Base-by-base conservation (phyloP, 352 stramenopile genomes). In the Phytophthora tentaculata region DNA sequence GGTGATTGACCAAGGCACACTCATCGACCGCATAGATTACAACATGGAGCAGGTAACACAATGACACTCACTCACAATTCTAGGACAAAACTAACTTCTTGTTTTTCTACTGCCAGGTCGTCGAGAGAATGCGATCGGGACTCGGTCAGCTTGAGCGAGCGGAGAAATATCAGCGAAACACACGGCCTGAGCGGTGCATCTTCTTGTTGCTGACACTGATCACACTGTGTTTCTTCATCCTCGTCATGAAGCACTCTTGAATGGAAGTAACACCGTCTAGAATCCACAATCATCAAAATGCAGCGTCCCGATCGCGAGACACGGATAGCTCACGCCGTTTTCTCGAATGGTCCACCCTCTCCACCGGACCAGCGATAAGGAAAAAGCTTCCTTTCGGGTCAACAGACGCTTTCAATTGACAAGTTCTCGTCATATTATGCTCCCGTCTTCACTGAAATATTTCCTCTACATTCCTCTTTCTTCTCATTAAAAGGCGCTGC, bases 11-110 rank as follows among this genome's bases (percentile, higher is more conserved):
- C 87, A 95, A 61, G 87, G 87, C 23, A 91, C 85, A 20, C 70
- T 95, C 24, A 72, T 95, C n/a, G 87, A 95, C 60, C 80, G 87
- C 6, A 95, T 95, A 58, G 87, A 95, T 72, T 95, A 92, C 77
- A 95, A 95, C 74, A 94, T 95, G 83, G 83, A 92, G 29, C 82
- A 92, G 80, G 86, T 92, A 68, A 49, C 7, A 14, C 22, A 8
- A 12, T n/a, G 9, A 22, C 24, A 24, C 12, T 63, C n/a, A 49
- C 7, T 49, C 22, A 13, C 35, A 26, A 16, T 17, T 8, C 20
- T 35, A 53, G 14, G 50, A 17, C n/a, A 23, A 5, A 24, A 41
- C 13, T 56, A 19, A 54, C 20, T 57, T 2, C 3, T 43, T 17
- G 20, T 17, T 54, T 14, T 32, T 20, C 3, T 9, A 51, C 14